A percentile compares a stretch with the other conserved stretches of the same genome.
Evolutionary conservation across 352 stramenopile genomes (phyloP).

Genomic region (Phytopythium aichiense): DNA sequence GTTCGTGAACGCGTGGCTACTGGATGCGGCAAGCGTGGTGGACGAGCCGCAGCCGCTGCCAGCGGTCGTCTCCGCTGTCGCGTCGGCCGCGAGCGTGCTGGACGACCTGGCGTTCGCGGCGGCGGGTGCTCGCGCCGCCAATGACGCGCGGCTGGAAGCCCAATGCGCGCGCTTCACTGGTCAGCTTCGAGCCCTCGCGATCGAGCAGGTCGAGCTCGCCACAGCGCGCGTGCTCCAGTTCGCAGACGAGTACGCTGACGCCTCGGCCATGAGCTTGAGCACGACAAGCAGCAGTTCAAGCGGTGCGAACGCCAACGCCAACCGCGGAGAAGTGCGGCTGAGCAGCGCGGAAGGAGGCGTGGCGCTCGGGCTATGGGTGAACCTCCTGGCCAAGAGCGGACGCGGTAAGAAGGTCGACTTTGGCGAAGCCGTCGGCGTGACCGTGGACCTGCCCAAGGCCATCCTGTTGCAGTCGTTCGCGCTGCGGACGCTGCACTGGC

Average conservation of each 20-base stretch:
- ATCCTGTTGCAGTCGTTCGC: conserved; percentile 75
- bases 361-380: conserved; percentile 69
- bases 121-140: conserved; percentile 49
- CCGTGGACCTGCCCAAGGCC: conserved; percentile 74
- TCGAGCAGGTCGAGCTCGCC: conserved; percentile 60
- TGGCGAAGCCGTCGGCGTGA: conserved; percentile 38
- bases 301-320: conserved; percentile 14
- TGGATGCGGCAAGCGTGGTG: conserved; percentile 48
- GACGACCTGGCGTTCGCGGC: conserved; percentile 55
- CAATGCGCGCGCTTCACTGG: conserved; percentile 45
- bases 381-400: conserved; percentile 68
- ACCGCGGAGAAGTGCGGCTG: conserved; percentile 64
- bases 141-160: conserved; percentile 29
- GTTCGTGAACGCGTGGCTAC: conserved; percentile 73
- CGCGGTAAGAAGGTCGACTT: conserved; percentile 82
- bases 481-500: conserved; percentile 53
- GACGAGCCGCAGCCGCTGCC: conserved; percentile 19
- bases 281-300: conserved; percentile 6
- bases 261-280: conserved; percentile 13
- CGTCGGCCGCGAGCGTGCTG: conserved; percentile 55
- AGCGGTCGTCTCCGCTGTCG: conserved; percentile 36
- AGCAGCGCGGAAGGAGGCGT: conserved; percentile 39
- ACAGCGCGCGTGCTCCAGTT: conserved; percentile 70
- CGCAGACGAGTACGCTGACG: conserved; percentile 68
- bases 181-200: conserved; percentile 50